Conservation (phyloP, 352 stramenopile species). For the Pythium folliculosum region DNA sequence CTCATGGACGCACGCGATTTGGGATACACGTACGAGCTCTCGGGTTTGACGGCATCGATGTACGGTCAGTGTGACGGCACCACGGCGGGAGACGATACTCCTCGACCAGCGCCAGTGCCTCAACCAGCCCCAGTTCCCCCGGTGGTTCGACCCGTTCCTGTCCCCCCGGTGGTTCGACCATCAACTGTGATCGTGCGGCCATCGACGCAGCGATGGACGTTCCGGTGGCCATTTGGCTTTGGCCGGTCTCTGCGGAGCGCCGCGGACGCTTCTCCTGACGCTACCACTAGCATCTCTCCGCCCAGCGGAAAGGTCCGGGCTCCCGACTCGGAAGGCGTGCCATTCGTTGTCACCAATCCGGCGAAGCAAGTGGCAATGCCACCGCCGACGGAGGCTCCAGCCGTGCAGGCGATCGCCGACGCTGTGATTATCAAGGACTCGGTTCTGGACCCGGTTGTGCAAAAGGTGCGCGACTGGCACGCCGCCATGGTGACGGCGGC, state of each 20-base stretch:
- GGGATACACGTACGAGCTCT: conserved; percentile 37
- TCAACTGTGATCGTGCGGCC: background rate
- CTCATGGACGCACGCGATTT: conserved; percentile 29
- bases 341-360: background rate
- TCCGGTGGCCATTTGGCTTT: conserved; percentile 3
- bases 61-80: conserved; percentile 27
- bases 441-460: conserved; percentile 5
- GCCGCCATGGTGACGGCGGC: conserved; percentile 10
- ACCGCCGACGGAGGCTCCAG: background rate
- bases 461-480: conserved; percentile 24
- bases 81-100: background rate
- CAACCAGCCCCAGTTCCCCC: conserved; percentile 8
- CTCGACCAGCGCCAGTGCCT: background rate
- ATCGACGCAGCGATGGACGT: background rate
- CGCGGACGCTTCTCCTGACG: background rate
- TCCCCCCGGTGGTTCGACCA: background rate
- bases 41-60: conserved; percentile 26
- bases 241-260: conserved; percentile 14
- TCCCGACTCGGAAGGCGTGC: background rate
- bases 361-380: conserved; percentile 16
- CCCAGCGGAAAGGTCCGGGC: conserved; percentile 14
- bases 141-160: background rate
- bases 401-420: background rate
- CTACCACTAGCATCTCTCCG: background rate
- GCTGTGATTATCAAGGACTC: conserved; percentile 13